Evolutionary conservation across 2,329 filamentous ascomycete species (phyloP), one percentile per base, ranked within the genome.

Genomic region (Colletotrichum eleusines): DNA sequence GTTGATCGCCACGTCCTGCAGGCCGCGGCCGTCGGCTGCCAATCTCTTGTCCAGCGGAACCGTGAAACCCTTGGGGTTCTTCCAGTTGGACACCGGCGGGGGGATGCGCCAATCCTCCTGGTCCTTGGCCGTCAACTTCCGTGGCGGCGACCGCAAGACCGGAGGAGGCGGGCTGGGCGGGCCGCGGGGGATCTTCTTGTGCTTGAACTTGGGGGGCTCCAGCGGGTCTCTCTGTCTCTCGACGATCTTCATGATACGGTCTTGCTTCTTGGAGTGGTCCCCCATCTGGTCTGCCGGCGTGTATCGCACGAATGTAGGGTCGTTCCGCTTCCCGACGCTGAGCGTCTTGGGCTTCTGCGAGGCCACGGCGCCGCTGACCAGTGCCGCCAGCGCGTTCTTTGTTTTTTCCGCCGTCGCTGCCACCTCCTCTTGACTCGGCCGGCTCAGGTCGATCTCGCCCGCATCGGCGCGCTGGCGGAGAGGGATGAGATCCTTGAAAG

Each of bases 51-150:
- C 96, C 62, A 99, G 82, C 0, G 96, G 94, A 1, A 99, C 94
- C 0, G 96, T 99, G 78, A 97, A 99, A 76, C 96, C 96, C 84
- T 98, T 98, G 1, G 95, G 94, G 80, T 99, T 99, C 88, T 99
- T 99, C 96, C 96, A 99, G 81, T 98, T 98, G 26, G 94, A 97
- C 2, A 99, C 91, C 0, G 95, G 93, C 2, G 95, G 94, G 0
- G 86, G 88, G 50, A 90, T 98, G 77, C 91, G 94, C 96, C 96
- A 99, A 70, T 93, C 94, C 80, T 98, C 96, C 81, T 98, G 95
- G 76, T 99, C 96, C 80, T 97, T 95, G 7, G 95, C 96, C 1
- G 96, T 99, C 72, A 99, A 87, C 78, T 98, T 99, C 73, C 96
- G 87, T 0, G 96, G 95, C 18, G 96, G 96, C 3, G 94, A 97